Conservation (phyloP, 257 asterid genomes). For the Jacaranda mimosifolia region DNA sequence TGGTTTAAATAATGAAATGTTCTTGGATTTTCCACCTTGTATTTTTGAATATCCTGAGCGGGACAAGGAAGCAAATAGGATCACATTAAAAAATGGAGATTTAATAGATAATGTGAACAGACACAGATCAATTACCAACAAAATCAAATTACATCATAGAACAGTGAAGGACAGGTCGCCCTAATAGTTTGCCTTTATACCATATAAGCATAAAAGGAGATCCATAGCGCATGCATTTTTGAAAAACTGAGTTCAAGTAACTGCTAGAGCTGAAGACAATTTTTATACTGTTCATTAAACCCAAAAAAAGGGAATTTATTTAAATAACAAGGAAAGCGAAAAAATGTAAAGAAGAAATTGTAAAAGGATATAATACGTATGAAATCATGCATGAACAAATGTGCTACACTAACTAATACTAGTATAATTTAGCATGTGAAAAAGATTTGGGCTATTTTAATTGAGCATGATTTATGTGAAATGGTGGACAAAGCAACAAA, state of each 20-base stretch:
- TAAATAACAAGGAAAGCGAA: neutral
- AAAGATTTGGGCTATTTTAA: too few species aligned
- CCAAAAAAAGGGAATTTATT: neutral
- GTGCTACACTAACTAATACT: too few species aligned
- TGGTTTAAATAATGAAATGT: conserved; percentile 94
- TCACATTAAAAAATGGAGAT: neutral
- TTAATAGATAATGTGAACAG: too few species aligned
- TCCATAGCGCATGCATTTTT: neutral
- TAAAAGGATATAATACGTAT: neutral
- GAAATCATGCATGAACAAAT: too few species aligned
- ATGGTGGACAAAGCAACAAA: too few species aligned
- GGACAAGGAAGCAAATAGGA: conserved; percentile 35
- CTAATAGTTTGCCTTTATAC: conserved; percentile 45
- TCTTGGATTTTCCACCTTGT: conserved; percentile 85
- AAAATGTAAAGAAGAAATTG: neutral
- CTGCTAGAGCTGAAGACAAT: neutral
- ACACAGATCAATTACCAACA: too few species aligned
- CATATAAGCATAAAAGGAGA: neutral
- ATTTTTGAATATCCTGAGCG: conserved; percentile 74
- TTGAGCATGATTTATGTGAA: too few species aligned
- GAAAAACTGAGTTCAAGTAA: neutral
- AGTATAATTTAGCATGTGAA: too few species aligned
- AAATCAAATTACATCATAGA: too few species aligned
- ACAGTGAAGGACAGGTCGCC: too few species aligned
- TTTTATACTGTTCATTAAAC: neutral